phyloP scores from a whole-genome alignment of 164 flowering plant genomes.

The Chimonanthus praecox region DNA sequence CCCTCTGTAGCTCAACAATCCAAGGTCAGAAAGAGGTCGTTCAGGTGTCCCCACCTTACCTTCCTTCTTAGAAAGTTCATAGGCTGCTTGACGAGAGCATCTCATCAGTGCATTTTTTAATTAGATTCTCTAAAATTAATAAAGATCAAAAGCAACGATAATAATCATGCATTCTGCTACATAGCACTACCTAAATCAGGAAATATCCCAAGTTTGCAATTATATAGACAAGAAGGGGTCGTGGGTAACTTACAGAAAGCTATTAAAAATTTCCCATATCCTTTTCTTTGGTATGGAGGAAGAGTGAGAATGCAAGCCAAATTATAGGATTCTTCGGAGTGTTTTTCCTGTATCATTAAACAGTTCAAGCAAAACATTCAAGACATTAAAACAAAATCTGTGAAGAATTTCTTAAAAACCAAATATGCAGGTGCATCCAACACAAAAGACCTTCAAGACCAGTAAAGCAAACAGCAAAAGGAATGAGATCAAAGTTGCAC shows the following conservation, averaged over 20 bases:
- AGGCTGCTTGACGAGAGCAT: constrained; percentile 43
- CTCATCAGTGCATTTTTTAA: neutral
- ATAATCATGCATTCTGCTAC: neutral
- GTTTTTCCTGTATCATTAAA: constrained; percentile 76
- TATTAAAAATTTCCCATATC: constrained; percentile 95
- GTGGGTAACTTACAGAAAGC: constrained; percentile 76
- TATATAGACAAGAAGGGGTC: neutral
- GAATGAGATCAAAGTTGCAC: neutral
- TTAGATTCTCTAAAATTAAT: neutral
- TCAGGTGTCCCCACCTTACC: constrained; percentile 98
- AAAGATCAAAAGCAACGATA: neutral
- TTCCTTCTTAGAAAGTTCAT: constrained; percentile 95
- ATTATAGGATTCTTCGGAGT: constrained; percentile 95
- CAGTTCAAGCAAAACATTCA: neutral
- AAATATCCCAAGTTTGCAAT: neutral
- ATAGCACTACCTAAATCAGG: neutral
- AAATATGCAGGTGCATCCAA: too few species aligned
- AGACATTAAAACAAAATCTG: neutral
- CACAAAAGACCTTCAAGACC: neutral
- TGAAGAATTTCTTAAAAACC: too few species aligned
- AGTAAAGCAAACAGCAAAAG: neutral
- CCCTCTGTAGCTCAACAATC: constrained; percentile 91
- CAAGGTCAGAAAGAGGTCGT: constrained; percentile 94
- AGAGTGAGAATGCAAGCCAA: constrained; percentile 97
- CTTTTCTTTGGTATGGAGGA: constrained; percentile 99